Percentiles rank a stretch among this genome's conserved stretches.
Conservation (phyloP, 2,329 filamentous ascomycete genomes). For the Incumbomyces lentus region DNA sequence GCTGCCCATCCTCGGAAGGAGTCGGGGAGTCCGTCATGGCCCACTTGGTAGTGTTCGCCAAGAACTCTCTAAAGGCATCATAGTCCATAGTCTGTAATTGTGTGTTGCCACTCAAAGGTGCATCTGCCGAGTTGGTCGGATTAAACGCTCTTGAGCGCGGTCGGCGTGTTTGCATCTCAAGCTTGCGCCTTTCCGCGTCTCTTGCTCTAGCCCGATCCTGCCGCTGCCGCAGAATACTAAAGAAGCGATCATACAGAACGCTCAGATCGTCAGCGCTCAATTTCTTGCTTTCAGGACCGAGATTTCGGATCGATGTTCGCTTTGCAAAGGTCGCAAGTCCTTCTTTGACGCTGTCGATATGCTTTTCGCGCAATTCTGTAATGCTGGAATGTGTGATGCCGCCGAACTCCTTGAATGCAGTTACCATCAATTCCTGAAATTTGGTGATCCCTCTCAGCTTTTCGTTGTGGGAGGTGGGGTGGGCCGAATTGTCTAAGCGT, state of each 20-base stretch:
- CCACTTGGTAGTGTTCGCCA: constrained; percentile 85
- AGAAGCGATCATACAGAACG: constrained; percentile 88
- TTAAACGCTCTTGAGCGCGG: constrained; percentile 14
- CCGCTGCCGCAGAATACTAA: constrained; percentile 79
- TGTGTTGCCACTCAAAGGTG: constrained; percentile 47
- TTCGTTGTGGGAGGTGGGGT: constrained; percentile 88
- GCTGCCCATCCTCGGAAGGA: constrained; percentile 26
- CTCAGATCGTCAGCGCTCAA: constrained; percentile 76
- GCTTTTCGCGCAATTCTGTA: constrained; percentile 76
- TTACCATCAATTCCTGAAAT: constrained; percentile 98
- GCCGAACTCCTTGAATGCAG: constrained; percentile 96
- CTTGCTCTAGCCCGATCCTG: constrained; percentile 72
- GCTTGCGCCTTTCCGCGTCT: constrained; percentile 59
- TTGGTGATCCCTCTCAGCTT: constrained; percentile 88
- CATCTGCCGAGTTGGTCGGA: constrained; percentile 30
- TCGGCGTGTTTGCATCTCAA: constrained; percentile 47
- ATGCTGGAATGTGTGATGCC: constrained; percentile 90
- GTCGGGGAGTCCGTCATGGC: constrained; percentile 80
- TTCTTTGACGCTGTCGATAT: constrained; percentile 87
- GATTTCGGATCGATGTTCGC: constrained; percentile 86
- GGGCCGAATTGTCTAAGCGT: constrained; percentile 85
- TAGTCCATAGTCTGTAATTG: constrained; percentile 70
- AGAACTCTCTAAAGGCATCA: constrained; percentile 86
- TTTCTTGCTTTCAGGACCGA: constrained; percentile 91
- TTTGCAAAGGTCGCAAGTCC: constrained; percentile 98